phyloP scores from a whole-genome alignment of 495 filamentous ascomycete genomes.

The Penicillium longicatenatum region DNA sequence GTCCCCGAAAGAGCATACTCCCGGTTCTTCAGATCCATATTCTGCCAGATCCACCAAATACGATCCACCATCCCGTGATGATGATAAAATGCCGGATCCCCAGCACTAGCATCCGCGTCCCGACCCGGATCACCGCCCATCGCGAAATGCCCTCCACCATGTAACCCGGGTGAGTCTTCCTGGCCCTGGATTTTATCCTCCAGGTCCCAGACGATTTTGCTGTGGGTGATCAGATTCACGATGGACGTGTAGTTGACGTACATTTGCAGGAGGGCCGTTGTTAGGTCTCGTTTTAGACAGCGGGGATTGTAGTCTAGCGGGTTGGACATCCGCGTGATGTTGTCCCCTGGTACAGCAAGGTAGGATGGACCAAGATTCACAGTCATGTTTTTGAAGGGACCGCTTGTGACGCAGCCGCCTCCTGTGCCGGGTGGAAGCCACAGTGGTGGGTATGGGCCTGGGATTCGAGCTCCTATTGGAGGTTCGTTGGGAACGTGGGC shows the following conservation, averaged over 20 bases:
- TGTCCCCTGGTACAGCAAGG: slow-evolving; percentile 27
- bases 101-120: slow-evolving; percentile 60
- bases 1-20: slow-evolving; percentile 53
- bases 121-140: slow-evolving; percentile 63
- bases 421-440: slow-evolving; percentile 51
- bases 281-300: slow-evolving; percentile 67
- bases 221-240: slow-evolving; percentile 41
- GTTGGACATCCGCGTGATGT: slow-evolving; percentile 16
- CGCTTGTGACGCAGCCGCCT: slow-evolving; percentile 62
- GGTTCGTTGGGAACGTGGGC: slow-evolving; percentile 38
- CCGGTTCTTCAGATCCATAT: slow-evolving; percentile 49
- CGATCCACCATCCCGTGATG: slow-evolving; percentile 74
- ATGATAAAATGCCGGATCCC: slow-evolving; percentile 68
- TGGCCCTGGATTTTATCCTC: slow-evolving; percentile 50
- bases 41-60: slow-evolving; percentile 73
- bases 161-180: slow-evolving; percentile 53
- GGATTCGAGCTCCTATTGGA: slow-evolving; percentile 17
- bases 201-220: slow-evolving; percentile 51
- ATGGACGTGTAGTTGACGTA: slow-evolving; percentile 54
- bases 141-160: slow-evolving; percentile 63
- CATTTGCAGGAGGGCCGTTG: slow-evolving; percentile 38
- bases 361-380: slow-evolving; percentile 54
- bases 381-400: slow-evolving; percentile 52
- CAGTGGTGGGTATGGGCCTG: slow-evolving; percentile 21
- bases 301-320: slow-evolving; percentile 55